Evolutionary conservation across 129 eudicot species (phyloP).

Genomic region (Artemisia tridentata): DNA sequence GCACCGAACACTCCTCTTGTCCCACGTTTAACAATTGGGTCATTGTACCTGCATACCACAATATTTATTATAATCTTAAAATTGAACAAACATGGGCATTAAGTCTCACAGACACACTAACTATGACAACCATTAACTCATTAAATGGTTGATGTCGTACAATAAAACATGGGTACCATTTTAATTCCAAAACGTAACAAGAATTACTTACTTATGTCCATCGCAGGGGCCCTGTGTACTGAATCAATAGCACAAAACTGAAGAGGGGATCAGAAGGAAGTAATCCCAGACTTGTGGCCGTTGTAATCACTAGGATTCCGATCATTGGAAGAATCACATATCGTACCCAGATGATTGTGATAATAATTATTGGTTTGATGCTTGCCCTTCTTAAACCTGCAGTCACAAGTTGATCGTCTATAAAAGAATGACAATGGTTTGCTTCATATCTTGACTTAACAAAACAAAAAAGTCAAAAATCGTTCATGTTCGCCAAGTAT

Average conservation of each 20-base stretch:
- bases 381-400: slow-evolving; percentile 59
- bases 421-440: no score
- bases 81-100: no score
- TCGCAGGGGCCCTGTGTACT: slow-evolving; percentile 79
- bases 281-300: slow-evolving; percentile 51
- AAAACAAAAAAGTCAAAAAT: no score
- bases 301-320: slow-evolving; percentile 63
- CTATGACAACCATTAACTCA: no score
- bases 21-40: slow-evolving; percentile 26
- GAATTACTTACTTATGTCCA: slow-evolving; percentile 58
- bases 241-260: slow-evolving; percentile 74
- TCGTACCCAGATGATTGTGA: slow-evolving; percentile 57
- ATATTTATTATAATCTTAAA: no score
- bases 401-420: no score
- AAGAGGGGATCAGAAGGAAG: slow-evolving; percentile 81
- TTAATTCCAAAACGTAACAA: neutral
- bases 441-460: no score
- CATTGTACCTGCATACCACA: slow-evolving; percentile 25
- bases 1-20: slow-evolving; percentile 32
- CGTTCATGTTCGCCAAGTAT: no score
- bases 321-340: slow-evolving; percentile 55
- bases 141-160: no score
- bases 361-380: slow-evolving; percentile 33
- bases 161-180: neutral
- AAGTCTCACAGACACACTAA: neutral